These are phyloP conservation scores for Aspergillus coremiiformis DNA, from an alignment of 495 filamentous ascomycete genomes.

Conservation along the genomic window DNA sequence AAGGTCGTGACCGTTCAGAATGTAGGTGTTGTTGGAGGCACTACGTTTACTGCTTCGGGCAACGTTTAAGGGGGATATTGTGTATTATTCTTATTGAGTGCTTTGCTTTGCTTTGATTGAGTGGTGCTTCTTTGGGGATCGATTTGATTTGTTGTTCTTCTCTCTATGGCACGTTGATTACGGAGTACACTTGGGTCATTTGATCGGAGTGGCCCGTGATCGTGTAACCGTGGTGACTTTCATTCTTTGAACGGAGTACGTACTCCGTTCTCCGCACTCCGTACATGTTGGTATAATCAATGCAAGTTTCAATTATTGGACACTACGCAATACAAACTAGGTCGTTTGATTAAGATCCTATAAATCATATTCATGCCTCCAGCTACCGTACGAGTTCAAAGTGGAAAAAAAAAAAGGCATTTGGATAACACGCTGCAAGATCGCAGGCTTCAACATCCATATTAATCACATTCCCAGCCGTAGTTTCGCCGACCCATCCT, in stretches of 20 bases:
- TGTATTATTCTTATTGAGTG: too few relatives aligned
- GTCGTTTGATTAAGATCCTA: background rate
- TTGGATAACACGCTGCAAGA: conserved; percentile 16
- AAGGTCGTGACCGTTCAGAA: conserved; percentile 27
- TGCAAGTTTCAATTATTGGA: background rate
- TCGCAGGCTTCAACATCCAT: conserved; percentile 19
- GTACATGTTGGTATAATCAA: background rate
- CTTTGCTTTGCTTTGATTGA: background rate
- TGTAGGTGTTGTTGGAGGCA: conserved; percentile 18
- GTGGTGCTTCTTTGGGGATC: background rate
- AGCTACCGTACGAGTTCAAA: background rate
- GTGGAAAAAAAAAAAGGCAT: conserved; percentile 19
- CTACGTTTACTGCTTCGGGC: conserved; percentile 17
- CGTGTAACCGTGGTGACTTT: too few relatives aligned
- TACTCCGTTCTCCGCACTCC: too few relatives aligned
- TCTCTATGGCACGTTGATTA: background rate
- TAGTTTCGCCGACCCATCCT: conserved; percentile 34
- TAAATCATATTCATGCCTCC: background rate
- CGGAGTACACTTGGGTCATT: too few relatives aligned
- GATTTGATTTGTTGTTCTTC: background rate
- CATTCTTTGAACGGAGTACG: too few relatives aligned
- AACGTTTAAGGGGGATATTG: conserved; percentile 19
- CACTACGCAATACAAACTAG: background rate
- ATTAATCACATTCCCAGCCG: conserved; percentile 29
- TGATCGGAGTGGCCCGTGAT: too few relatives aligned